Percentiles rank a stretch among this genome's conserved stretches.
Conservation (phyloP, 1,139 yeast genomes). For the Trichomonascaceae sp. region DNA sequence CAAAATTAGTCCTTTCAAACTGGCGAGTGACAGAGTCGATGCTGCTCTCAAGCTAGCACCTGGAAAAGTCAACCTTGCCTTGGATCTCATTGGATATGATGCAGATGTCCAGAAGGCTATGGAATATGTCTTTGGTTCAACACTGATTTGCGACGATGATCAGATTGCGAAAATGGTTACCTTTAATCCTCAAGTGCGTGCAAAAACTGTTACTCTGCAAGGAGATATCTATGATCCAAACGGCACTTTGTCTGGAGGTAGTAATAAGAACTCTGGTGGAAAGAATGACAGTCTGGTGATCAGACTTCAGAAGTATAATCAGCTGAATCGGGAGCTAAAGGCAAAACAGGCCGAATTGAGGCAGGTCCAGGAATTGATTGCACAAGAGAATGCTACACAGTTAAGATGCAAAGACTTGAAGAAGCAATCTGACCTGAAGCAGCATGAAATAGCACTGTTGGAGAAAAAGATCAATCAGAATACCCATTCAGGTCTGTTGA, state of each 20-base stretch:
- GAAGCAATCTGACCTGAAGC: constrained; percentile 57
- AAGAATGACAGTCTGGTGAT: constrained; percentile 51
- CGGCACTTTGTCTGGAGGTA: constrained; percentile 96
- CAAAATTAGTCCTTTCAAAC: constrained; percentile 56
- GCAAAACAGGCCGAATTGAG: constrained; percentile 39
- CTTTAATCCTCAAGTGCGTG: constrained; percentile 71
- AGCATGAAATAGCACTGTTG: constrained; percentile 61
- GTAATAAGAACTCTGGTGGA: constrained; percentile 42
- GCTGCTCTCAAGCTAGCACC: constrained; percentile 70
- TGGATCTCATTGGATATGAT: constrained; percentile 72
- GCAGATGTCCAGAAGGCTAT: constrained; percentile 69
- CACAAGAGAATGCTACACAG: constrained; percentile 43
- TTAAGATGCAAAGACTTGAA: constrained; percentile 53
- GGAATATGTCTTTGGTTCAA: constrained; percentile 86
- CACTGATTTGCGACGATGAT: constrained; percentile 80
- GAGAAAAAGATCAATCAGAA: constrained; percentile 56
- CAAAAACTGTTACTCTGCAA: constrained; percentile 84
- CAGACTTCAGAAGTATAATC: constrained; percentile 63
- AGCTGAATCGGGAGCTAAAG: constrained; percentile 39
- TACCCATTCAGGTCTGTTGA: constrained; percentile 49
- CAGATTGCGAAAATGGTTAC: constrained; percentile 84
- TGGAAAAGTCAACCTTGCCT: constrained; percentile 79
- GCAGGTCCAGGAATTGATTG: constrained; percentile 39
- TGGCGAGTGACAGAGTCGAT: constrained; percentile 30
- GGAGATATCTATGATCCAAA: constrained; percentile 96